Evolutionary conservation across 2,329 filamentous ascomycete species (phyloP), one percentile per base, ranked within the genome.

Genomic region (Geosmithia putterillii): DNA sequence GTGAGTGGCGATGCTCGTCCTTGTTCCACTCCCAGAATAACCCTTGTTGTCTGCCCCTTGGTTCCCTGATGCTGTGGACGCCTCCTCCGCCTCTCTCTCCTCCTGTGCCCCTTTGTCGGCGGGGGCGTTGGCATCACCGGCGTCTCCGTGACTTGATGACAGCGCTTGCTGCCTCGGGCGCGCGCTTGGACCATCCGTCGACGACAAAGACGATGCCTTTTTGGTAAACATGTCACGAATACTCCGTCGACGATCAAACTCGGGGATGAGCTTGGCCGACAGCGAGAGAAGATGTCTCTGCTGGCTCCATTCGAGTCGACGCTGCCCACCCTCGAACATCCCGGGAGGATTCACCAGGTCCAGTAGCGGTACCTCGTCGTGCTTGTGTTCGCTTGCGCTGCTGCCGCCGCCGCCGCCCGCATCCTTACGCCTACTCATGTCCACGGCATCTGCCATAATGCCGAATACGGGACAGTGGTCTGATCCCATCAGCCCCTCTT

Each of bases 381-480:
- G 6, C 28, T 32, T 14, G 28, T 12, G 10, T 12, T 32, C 28
- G 28, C 28, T 32, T 9, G 10, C 28, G 10, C 28, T 10, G 23
- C 23, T 32, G 28, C 10, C 10, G 28, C 28, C 10, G 10, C 10
- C 28, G 28, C 28, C 28, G 3, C 10, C 28, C 10, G 10, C 28
- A 32, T 32, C 15, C 10, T 14, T 9, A 12, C 28, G 28, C 28
- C 28, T 32, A 12, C 28, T 60, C 6, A 73, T 50, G 0, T 55
- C 53, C 2, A 95, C 74, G 2, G 55, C 66, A 32, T 89, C 77
- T 17, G 80, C 77, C 20, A 94, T 68, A 2, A 74, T 71, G 1
- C 81, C 87, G 58, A 83, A 96, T 1, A 96, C 90, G 0, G 92
- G 92, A 53, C 92, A 98, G 60, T 98, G 92, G 56, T 98, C 92